A percentile compares a stretch with the other conserved stretches of the same genome.
Evolutionary conservation across 257 asterid genomes (phyloP).

Genomic region (Ophiorrhiza pumila): DNA sequence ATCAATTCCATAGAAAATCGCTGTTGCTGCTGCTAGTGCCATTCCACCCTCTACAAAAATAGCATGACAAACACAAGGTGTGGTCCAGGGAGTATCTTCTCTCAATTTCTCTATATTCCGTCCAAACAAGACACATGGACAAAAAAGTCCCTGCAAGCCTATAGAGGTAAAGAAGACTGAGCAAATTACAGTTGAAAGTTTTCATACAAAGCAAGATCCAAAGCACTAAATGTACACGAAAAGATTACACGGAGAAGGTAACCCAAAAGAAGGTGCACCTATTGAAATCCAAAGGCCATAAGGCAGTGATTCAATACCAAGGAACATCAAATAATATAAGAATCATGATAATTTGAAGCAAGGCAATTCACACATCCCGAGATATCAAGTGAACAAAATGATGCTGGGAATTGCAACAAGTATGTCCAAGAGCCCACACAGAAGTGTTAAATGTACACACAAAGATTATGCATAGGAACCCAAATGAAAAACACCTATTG

Average conservation of each 20-base stretch:
- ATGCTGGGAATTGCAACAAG: background rate
- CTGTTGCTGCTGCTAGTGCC: slow-evolving; percentile 68
- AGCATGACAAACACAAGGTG: slow-evolving; percentile 93
- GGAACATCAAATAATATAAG: background rate
- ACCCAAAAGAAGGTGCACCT: background rate
- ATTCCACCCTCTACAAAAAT: slow-evolving; percentile 86
- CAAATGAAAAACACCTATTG: background rate
- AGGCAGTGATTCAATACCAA: background rate
- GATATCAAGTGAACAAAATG: background rate
- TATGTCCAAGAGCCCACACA: too few species aligned
- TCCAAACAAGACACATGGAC: slow-evolving; percentile 94
- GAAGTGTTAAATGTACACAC: background rate
- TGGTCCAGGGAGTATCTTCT: slow-evolving; percentile 88
- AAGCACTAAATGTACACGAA: background rate
- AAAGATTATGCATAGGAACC: background rate
- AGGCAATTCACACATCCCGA: background rate
- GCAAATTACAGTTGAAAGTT: background rate
- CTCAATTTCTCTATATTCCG: slow-evolving; percentile 76
- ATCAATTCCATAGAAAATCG: slow-evolving; percentile 79
- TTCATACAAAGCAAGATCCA: background rate
- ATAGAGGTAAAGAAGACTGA: slow-evolving; percentile 15
- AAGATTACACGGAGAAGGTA: background rate
- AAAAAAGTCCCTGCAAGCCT: slow-evolving; percentile 93
- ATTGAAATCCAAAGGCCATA: background rate
- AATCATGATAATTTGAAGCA: background rate